A percentile compares a stretch with the other conserved stretches of the same genome.
Evolutionary conservation across 495 filamentous ascomycete species (phyloP).

Genomic region (Astrocystis sublimbata): DNA sequence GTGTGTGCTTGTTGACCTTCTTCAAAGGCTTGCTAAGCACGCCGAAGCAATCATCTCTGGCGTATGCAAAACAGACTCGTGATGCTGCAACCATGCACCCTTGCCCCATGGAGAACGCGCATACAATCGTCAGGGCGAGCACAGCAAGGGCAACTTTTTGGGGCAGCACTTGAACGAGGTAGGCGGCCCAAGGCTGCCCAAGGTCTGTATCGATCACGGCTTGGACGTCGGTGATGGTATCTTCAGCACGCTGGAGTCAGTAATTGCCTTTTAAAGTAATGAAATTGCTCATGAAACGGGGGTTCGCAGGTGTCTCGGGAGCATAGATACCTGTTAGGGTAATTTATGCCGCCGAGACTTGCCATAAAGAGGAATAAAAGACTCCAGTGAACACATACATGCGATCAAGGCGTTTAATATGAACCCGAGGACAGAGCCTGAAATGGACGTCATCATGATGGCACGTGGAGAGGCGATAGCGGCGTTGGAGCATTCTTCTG

Average conservation of each 20-base stretch:
- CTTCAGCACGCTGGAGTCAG: too few species aligned
- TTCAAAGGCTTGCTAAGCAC: slow-evolving; percentile 62
- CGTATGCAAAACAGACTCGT: slow-evolving; percentile 78
- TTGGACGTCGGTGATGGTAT: slow-evolving; percentile 70
- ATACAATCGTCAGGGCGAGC: slow-evolving; percentile 69
- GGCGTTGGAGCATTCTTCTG: slow-evolving; percentile 78
- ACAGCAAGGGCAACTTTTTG: slow-evolving; percentile 66
- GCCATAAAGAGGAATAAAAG: too few species aligned
- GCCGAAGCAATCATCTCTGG: slow-evolving; percentile 75
- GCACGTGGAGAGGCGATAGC: slow-evolving; percentile 72
- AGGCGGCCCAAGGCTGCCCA: slow-evolving; percentile 76
- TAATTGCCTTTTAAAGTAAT: too few species aligned
- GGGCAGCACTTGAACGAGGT: slow-evolving; percentile 69
- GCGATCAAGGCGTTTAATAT: slow-evolving; percentile 75
- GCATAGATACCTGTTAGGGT: too few species aligned
- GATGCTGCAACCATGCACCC: slow-evolving; percentile 82
- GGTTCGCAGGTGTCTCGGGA: too few species aligned
- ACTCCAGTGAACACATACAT: too few species aligned
- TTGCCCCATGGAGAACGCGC: slow-evolving; percentile 80
- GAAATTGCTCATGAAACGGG: too few species aligned
- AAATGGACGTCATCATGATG: slow-evolving; percentile 70
- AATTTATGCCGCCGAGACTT: too few species aligned
- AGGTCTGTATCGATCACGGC: slow-evolving; percentile 62
- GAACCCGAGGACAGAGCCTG: slow-evolving; percentile 73
- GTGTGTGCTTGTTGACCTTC: slow-evolving; percentile 63